phyloP scores from a whole-genome alignment of 2,329 filamentous ascomycete genomes.

The Ceratocystis destructans region DNA sequence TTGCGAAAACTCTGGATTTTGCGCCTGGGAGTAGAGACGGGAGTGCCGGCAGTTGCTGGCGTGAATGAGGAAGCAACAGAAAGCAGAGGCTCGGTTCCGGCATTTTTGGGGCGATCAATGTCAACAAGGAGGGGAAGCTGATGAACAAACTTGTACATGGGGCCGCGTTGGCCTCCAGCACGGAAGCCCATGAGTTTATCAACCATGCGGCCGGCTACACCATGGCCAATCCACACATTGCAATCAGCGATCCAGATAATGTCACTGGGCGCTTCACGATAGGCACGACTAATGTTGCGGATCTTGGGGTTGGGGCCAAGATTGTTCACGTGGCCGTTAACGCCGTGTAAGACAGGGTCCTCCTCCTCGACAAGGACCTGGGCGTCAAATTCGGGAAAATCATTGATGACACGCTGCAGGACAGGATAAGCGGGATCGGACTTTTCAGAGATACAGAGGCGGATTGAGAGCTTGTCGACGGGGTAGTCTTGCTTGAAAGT shows the following conservation, averaged over 20 bases:
- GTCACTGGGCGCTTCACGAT: slow-evolving; percentile 74
- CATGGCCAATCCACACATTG: slow-evolving; percentile 80
- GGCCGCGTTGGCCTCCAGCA: slow-evolving; percentile 34
- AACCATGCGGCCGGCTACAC: slow-evolving; percentile 76
- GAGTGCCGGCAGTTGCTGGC: slow-evolving; percentile 3
- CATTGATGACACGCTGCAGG: slow-evolving; percentile 54
- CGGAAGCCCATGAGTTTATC: slow-evolving; percentile 64
- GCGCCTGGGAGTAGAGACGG: background rate
- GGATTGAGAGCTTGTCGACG: slow-evolving; percentile 57
- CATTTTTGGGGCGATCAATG: slow-evolving; percentile 27
- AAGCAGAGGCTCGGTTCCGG: slow-evolving; percentile 19
- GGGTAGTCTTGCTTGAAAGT: slow-evolving; percentile 78
- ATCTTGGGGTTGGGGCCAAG: slow-evolving; percentile 98
- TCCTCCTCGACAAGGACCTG: slow-evolving; percentile 68
- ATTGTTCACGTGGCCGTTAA: slow-evolving; percentile 36
- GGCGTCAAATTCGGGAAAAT: slow-evolving; percentile 60
- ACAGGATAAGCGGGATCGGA: slow-evolving; percentile 65
- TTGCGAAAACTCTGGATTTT: slow-evolving; percentile 22
- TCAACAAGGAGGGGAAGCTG: slow-evolving; percentile 87
- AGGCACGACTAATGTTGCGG: slow-evolving; percentile 85
- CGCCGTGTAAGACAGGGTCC: slow-evolving; percentile 52
- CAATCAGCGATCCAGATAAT: slow-evolving; percentile 92
- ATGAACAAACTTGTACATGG: slow-evolving; percentile 78
- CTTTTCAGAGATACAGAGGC: slow-evolving; percentile 65
- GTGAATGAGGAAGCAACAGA: background rate